These are phyloP conservation scores for Singerocomus rubriflavus DNA, from an alignment of 1,284 basidiomycete genomes.

Conservation along the genomic window DNA sequence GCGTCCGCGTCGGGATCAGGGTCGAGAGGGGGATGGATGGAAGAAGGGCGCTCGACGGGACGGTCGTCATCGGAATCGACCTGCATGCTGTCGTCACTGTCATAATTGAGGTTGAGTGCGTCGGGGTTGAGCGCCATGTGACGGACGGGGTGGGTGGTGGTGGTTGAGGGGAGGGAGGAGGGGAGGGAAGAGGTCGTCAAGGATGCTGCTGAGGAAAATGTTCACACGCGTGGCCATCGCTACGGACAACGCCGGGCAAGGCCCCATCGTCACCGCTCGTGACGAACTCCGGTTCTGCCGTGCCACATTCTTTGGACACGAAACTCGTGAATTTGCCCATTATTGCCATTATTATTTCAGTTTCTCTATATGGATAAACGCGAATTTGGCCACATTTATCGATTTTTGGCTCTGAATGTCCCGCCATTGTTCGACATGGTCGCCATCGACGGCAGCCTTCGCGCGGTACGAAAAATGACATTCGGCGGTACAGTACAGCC, in stretches of 20 bases:
- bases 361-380: conserved; percentile 2
- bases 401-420: conserved; percentile 9
- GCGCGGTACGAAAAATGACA: background rate
- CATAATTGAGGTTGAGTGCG: conserved; percentile 36
- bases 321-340: conserved; percentile 22
- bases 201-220: conserved; percentile 62
- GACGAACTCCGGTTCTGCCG: conserved; percentile 39
- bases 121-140: conserved; percentile 37
- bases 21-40: conserved; percentile 29
- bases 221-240: conserved; percentile 69
- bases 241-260: conserved; percentile 69
- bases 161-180: conserved; percentile 33
- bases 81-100: conserved; percentile 44
- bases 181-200: conserved; percentile 50
- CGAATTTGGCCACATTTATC: background rate
- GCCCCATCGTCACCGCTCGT: conserved; percentile 62
- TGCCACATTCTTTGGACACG: conserved; percentile 33
- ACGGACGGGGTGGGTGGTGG: conserved; percentile 30
- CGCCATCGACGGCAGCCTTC: conserved; percentile 2
- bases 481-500: background rate
- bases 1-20: conserved; percentile 29
- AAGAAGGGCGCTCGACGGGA: conserved; percentile 18
- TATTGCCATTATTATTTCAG: conserved; percentile 14
- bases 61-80: conserved; percentile 45
- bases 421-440: conserved; percentile 13